Conservation (phyloP, 176 grass and related monocot species). For the Coix lacrymajobi region DNA sequence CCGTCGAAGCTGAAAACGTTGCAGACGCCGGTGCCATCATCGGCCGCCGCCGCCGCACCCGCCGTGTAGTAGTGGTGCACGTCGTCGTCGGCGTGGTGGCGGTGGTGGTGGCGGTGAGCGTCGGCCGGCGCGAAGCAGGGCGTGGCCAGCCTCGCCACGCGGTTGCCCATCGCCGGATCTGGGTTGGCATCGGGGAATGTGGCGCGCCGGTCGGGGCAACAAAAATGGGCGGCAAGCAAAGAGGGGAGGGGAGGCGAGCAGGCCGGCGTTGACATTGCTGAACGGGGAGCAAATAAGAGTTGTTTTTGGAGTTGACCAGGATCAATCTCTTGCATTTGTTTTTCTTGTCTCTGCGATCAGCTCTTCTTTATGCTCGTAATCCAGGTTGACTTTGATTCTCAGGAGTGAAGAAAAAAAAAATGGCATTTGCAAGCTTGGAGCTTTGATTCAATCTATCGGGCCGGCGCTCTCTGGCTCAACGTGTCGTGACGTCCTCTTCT, state of each 20-base stretch:
- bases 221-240: slow-evolving; percentile 19
- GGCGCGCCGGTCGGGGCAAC: not conserved
- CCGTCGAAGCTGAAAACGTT: slow-evolving; percentile 43
- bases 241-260: not conserved
- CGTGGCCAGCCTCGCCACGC: slow-evolving; percentile 23
- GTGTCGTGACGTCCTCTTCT: not conserved
- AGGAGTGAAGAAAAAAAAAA: not conserved
- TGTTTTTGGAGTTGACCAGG: slow-evolving; percentile 53
- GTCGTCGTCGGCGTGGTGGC: not conserved
- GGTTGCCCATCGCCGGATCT: slow-evolving; percentile 50
- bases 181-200: slow-evolving; percentile 29
- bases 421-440: not conserved
- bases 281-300: not conserved
- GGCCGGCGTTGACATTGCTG: slow-evolving; percentile 40
- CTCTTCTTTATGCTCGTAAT: not conserved
- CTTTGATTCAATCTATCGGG: not conserved
- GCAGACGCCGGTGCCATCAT: not conserved
- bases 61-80: no score
- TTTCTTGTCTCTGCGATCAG: not conserved
- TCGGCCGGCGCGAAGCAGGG: slow-evolving; percentile 31
- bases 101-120: not conserved
- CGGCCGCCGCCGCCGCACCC: not conserved
- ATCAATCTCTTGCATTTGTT: slow-evolving; percentile 13
- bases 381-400: slow-evolving; percentile 33
- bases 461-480: not conserved